Evolutionary conservation across 2,329 filamentous ascomycete species (phyloP).

Genomic region (Pseudogymnoascus sp.): DNA sequence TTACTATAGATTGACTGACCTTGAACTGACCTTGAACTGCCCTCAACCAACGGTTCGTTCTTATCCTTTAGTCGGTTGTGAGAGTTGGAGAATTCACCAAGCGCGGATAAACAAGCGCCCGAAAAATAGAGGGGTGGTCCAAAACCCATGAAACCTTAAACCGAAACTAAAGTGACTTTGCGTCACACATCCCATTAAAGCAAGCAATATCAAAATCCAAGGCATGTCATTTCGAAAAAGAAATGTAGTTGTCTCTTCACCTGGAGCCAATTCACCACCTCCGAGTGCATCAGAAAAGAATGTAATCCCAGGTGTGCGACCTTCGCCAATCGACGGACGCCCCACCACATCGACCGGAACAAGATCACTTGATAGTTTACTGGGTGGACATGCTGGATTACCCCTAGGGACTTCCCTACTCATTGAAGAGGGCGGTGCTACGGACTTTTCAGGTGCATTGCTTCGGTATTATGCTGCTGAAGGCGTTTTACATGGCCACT

Average conservation of each 20-base stretch:
- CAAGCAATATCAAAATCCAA: background rate
- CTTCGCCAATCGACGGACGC: constrained; percentile 82
- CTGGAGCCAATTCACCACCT: constrained; percentile 17
- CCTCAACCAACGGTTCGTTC: background rate
- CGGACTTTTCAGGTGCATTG: constrained; percentile 81
- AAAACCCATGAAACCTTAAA: constrained; percentile 7
- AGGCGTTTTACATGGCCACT: constrained; percentile 83
- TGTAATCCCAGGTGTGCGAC: constrained; percentile 53
- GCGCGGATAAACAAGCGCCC: constrained; percentile 4
- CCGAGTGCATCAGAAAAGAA: constrained; percentile 19
- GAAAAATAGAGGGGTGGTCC: constrained; percentile 1
- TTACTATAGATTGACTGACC: background rate
- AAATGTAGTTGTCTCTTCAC: constrained; percentile 46
- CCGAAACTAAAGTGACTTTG: background rate
- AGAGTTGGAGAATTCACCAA: constrained; percentile 8
- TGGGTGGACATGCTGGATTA: constrained; percentile 81
- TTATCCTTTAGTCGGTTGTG: background rate
- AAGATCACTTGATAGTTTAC: constrained; percentile 70
- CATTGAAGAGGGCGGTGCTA: constrained; percentile 83
- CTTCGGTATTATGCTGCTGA: constrained; percentile 88
- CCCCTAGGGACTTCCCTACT: constrained; percentile 73
- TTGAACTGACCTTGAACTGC: constrained; percentile 1
- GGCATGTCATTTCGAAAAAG: constrained; percentile 61
- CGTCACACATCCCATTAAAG: constrained; percentile 4
- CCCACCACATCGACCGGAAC: constrained; percentile 88